Evolutionary conservation across 1,139 yeast species (phyloP), one percentile per base, ranked within the genome.

Genomic region (Scheffersomyces lignicola): DNA sequence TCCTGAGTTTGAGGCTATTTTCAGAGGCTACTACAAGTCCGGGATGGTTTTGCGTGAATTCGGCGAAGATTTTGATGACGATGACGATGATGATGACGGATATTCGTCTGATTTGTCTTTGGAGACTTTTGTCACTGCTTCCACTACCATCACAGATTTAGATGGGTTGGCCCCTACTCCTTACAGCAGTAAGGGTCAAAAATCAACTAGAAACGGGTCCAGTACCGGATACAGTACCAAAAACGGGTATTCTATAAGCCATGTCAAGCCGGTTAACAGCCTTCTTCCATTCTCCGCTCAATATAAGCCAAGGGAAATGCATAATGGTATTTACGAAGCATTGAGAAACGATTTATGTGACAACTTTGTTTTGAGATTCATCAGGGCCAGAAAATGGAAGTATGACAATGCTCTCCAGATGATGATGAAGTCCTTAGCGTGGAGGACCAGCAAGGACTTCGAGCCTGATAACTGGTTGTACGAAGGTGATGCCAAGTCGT

Each of bases 311-410:
- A 42, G 46, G 7, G 56, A 54, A 7, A 29, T 61, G 10, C 73
- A 66, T 39, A 40, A 42, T 10, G 54, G 59, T 1, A 37, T 65
- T 11, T 37, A 48, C 36, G 35, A 35, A 4, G 43, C 49, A 12
- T 22, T 43, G 21, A 58, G 67, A 46, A 58, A 62, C 33, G 72
- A 67, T 43, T 54, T 62, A 32, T 38, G 57, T 15, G 76, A 70
- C 43, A 65, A 66, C 41, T 51, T 52, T 34, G 18, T 63, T 4
- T 58, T 66, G 41, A 55, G 65, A 38, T 70, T 62, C 32, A 50
- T 69, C 21, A 56, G 75, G 39, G 76, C 76, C 23, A 67, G 76
- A 49, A 69, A 69, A 44, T 65, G 63, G 54, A 56, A 63, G 28
- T 43, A 60, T 15, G 59, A 59, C 18, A 56, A 58, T 34, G 60